Evolutionary conservation across 352 stramenopile genomes (phyloP), one percentile per base, ranked within the genome.

Genomic region (Globisporangium camurandrum): DNA sequence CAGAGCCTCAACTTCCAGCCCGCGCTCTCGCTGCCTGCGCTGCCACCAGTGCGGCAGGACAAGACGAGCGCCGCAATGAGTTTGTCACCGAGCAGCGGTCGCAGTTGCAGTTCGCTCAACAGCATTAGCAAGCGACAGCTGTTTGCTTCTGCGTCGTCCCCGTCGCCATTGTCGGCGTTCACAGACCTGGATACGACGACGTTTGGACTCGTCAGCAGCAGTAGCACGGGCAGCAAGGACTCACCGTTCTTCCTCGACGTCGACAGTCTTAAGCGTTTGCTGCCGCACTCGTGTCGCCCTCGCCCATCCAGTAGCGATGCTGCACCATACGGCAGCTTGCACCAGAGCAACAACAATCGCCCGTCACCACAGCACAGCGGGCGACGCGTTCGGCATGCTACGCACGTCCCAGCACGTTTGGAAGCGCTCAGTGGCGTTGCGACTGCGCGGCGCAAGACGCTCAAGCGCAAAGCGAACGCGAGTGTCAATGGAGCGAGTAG

Each of bases 241-340:
- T 64, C 64, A n/a, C 56, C 76, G 17, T 89, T 89, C 39, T 87
- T 84, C 61, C 55, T 89, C 43, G 73, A 89, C 20, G 58, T 76
- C 36, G 56, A 84, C 22, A 84, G 69, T 30, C 62, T 89, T 19
- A 78, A 76, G 34, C 83, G 67, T 39, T 61, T 89, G 23, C 37
- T 86, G 1, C 75, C 75, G 23, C 62, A 57, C 40, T 24, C 66
- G 45, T 7, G 54, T 31, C 48, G 51, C 38, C 17, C 27, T 54
- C 41, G 49, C 36, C 44, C 51, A 19, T 53, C 51, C 28, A 59
- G 54, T 11, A 42, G 49, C 30, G 22, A 33, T 4, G 36, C 38
- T 12, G 37, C 26, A 14, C 43, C 28, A 9, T 59, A 59, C 28
- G 52, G 52, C 17, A 38, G 54, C 9, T 17, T 17, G n/a, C 40